Evolutionary conservation across 1,139 yeast species (phyloP), one percentile per base, ranked within the genome.

Genomic region (Barnettozyma hawaiiensis): DNA sequence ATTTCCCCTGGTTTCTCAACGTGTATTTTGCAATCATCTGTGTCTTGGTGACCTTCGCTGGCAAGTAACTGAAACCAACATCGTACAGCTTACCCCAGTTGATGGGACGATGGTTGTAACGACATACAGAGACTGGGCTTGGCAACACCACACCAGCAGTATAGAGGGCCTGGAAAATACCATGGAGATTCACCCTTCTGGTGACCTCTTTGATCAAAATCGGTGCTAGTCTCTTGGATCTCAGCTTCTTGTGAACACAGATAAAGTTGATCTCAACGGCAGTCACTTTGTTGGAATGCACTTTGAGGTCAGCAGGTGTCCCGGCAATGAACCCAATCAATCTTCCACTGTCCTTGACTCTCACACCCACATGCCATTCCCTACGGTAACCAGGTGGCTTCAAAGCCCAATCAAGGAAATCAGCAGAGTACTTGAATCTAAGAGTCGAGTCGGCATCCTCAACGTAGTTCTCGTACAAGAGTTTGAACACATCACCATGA

Each of bases 121-220:
- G 76, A 60, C 95, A 82, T 2, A 87, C 81, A n/a, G 95, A 70
- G 8, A 92, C 76, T 0, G 99, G 99, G 19, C 92, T 81, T 16
- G 99, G 99, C 47, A 92, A 71, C 6, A 87, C 81, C 7, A 81
- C 77, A 7, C 98, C 98, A 0, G 94, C 96, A 11, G 99, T 90
- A 63, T 87, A 89, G 47, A 94, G 72, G 0, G 98, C 98, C 62
- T 92, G 97, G 97, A 97, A 92, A 47, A 90, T 84, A 45, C 85
- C 76, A 38, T 73, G 73, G 50, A 76, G 73, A 64, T 94, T 92
- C 51, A 92, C 95, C 54, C 97, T 75, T 60, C 99, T 77, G 5
- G 98, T 92, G 52, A 92, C 85, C 64, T 92, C 99, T 57, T 85
- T 85, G 62, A 92, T 92, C 59, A 92, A 70, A 14, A 92, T 85